These are phyloP conservation scores for Knoxdaviesia proteae DNA, from an alignment of 2,329 filamentous ascomycete species.

Conservation along the genomic window DNA sequence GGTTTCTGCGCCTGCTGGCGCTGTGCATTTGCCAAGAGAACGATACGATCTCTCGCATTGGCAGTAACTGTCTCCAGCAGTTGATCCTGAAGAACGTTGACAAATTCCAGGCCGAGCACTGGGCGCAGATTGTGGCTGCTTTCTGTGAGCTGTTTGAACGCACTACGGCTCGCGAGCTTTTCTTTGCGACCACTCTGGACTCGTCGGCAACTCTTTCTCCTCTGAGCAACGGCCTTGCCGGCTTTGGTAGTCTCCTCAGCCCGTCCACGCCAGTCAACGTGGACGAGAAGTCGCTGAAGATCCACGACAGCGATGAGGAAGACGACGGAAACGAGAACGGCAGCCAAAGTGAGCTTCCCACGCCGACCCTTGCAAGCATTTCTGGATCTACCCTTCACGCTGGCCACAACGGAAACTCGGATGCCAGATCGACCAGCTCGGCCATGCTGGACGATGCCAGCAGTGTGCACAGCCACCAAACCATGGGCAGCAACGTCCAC, in stretches of 20 bases:
- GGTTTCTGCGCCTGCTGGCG: constrained; percentile 85
- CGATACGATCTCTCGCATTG: constrained; percentile 92
- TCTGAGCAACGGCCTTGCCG: constrained; percentile 26
- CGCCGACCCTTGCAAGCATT: background rate
- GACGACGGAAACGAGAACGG: constrained; percentile 10
- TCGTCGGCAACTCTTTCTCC: constrained; percentile 29
- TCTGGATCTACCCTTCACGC: background rate
- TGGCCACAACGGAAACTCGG: constrained; percentile 8
- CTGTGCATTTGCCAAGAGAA: constrained; percentile 98
- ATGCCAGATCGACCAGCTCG: background rate
- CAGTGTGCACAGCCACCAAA: too few relatives aligned
- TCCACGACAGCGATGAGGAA: constrained; percentile 26
- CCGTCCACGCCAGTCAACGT: constrained; percentile 13
- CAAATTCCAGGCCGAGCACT: constrained; percentile 75
- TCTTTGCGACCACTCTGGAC: constrained; percentile 53
- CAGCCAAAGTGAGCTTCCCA: constrained; percentile 2
- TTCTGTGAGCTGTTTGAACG: constrained; percentile 92
- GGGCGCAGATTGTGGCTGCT: constrained; percentile 82
- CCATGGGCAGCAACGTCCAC: constrained; percentile 5
- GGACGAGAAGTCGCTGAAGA: constrained; percentile 38
- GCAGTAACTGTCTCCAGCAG: constrained; percentile 94
- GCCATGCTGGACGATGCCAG: background rate
- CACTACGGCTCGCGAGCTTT: constrained; percentile 87
- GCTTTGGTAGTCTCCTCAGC: constrained; percentile 24
- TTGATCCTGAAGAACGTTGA: constrained; percentile 89